Percentiles rank a stretch among this genome's conserved stretches.
Conservation (phyloP, 495 filamentous ascomycete species). For the Filosporella fistucella region DNA sequence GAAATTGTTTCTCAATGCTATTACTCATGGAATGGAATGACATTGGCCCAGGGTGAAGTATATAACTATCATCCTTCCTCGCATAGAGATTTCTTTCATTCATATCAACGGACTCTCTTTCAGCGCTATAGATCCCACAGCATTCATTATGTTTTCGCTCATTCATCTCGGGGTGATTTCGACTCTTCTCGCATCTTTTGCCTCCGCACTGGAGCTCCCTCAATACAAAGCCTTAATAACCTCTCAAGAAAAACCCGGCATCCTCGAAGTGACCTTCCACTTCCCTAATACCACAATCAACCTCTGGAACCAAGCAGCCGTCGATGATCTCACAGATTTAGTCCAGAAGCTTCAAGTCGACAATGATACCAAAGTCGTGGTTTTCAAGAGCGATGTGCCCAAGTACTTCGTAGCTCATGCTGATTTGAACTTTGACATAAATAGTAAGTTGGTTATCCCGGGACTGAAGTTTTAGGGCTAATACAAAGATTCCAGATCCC, state of each 20-base stretch:
- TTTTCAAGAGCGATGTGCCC: constrained; percentile 5
- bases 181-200: neutral
- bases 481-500: neutral
- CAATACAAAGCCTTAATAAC: neutral
- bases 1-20: too few species aligned
- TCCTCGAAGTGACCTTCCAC: constrained; percentile 1
- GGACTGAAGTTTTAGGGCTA: neutral
- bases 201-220: neutral
- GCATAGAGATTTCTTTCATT: too few species aligned
- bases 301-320: neutral
- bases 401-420: constrained; percentile 7
- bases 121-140: too few species aligned
- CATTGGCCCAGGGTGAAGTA: too few species aligned
- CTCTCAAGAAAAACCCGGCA: neutral
- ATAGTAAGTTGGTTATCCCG: neutral
- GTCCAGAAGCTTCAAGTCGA: neutral
- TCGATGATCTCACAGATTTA: neutral
- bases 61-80: too few species aligned
- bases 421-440: neutral
- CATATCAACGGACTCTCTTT: too few species aligned
- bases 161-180: too few species aligned
- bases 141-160: too few species aligned
- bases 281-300: constrained; percentile 1
- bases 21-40: too few species aligned
- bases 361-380: constrained; percentile 1